Conservation (phyloP, 2,329 filamentous ascomycete species). For the Fusarium sp. region DNA sequence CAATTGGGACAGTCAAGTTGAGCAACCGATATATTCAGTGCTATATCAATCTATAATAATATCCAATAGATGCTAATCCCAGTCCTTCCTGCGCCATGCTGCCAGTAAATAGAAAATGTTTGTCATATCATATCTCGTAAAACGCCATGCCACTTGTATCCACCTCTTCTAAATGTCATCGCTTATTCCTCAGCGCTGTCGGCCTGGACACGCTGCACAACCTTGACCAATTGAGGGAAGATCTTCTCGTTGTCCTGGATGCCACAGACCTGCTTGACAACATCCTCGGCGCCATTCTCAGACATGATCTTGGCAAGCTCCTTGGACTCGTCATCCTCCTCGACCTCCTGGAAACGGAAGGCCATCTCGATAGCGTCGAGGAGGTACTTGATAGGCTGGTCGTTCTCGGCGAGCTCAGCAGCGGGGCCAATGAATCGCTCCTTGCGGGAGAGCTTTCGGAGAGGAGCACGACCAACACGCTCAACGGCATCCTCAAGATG, state of each 20-base stretch:
- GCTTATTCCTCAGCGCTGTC: conserved; percentile 65
- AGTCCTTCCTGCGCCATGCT: conserved; percentile 48
- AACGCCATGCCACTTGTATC: conserved; percentile 42
- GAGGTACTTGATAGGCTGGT: conserved; percentile 78
- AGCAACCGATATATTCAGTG: conserved; percentile 37
- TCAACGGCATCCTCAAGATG: conserved; percentile 92
- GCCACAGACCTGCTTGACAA: conserved; percentile 85
- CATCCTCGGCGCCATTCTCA: conserved; percentile 77
- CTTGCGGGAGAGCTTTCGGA: conserved; percentile 93
- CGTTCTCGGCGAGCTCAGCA: conserved; percentile 86
- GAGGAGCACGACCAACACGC: conserved; percentile 92
- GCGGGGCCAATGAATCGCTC: conserved; percentile 97
- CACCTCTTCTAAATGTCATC: conserved; percentile 29
- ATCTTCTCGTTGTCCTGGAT: conserved; percentile 82
- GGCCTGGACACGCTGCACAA: conserved; percentile 88
- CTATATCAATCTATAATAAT: conserved; percentile 39
- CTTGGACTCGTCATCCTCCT: conserved; percentile 89
- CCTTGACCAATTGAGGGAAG: conserved; percentile 78
- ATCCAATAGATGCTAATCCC: conserved; percentile 21
- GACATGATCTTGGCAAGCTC: conserved; percentile 90
- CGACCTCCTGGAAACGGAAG: conserved; percentile 94
- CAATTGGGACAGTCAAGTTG: not conserved
- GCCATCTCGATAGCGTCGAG: conserved; percentile 90
- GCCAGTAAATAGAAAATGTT: conserved; percentile 23
- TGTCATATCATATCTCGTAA: conserved; percentile 42